Evolutionary conservation across 441 rosid species (phyloP).

Genomic region (Geranium incanum): DNA sequence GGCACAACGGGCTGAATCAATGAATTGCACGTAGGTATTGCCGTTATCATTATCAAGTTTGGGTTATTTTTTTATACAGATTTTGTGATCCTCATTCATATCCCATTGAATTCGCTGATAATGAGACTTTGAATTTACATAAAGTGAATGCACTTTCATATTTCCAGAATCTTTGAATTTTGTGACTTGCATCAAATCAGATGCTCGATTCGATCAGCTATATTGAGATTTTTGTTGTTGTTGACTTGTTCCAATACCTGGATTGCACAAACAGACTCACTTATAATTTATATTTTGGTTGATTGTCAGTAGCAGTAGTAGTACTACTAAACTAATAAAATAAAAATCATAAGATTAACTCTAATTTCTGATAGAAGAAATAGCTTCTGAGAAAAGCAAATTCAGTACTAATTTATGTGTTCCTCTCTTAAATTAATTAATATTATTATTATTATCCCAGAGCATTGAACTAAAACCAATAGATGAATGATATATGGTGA

Average conservation of each 20-base stretch:
- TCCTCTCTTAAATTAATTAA: background rate
- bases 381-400: background rate
- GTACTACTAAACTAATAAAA: background rate
- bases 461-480: background rate
- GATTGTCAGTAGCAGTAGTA: background rate
- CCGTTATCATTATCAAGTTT: too few relatives aligned
- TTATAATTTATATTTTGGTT: background rate
- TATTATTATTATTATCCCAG: background rate
- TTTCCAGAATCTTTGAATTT: constrained; percentile 1
- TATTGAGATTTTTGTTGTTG: background rate
- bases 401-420: background rate
- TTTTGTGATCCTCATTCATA: background rate
- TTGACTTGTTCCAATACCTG: background rate
- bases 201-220: background rate
- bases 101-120: background rate
- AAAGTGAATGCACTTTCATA: background rate
- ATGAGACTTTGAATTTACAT: background rate
- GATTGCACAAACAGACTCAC: background rate
- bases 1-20: background rate
- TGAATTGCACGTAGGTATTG: too few relatives aligned
- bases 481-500: background rate
- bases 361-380: background rate
- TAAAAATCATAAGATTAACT: background rate
- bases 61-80: background rate
- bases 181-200: background rate